These are phyloP conservation scores for Candida sanyaensis DNA, from an alignment of 1,139 yeast species.

Conservation along the genomic window DNA sequence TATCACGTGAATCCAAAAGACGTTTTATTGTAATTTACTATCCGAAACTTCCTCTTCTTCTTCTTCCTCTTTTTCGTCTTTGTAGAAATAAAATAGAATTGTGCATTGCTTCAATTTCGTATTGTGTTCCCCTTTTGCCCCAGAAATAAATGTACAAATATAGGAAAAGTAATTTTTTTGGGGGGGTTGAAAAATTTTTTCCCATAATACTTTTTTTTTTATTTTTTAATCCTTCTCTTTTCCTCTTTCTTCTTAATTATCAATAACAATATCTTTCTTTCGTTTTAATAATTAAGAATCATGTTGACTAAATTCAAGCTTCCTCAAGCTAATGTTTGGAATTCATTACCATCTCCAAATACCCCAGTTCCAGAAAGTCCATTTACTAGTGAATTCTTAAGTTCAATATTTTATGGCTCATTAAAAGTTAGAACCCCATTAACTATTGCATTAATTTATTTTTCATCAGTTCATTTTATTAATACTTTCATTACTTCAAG, in stretches of 20 bases:
- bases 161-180: no score
- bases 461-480: slow-evolving; percentile 56
- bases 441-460: slow-evolving; percentile 61
- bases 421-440: slow-evolving; percentile 53
- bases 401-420: slow-evolving; percentile 28
- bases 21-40: no score
- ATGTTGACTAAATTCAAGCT: slow-evolving; percentile 37
- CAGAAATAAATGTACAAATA: no score
- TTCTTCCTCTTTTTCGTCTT: no score
- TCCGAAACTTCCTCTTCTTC: no score
- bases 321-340: slow-evolving; percentile 37
- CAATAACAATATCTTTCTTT: not conserved
- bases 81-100: no score
- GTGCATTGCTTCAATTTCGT: no score
- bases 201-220: no score
- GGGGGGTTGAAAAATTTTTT: no score
- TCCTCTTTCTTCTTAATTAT: not conserved
- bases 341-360: slow-evolving; percentile 28
- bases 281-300: not conserved
- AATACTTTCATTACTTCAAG: slow-evolving; percentile 45
- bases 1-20: no score
- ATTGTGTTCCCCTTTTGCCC: no score
- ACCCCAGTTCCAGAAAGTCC: slow-evolving; percentile 41
- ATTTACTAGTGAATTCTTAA: slow-evolving; percentile 29
- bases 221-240: not conserved